Evolutionary conservation across 176 grass and related monocot species (phyloP), one percentile per base, ranked within the genome.

Genomic region (Musa schizocarpa): DNA sequence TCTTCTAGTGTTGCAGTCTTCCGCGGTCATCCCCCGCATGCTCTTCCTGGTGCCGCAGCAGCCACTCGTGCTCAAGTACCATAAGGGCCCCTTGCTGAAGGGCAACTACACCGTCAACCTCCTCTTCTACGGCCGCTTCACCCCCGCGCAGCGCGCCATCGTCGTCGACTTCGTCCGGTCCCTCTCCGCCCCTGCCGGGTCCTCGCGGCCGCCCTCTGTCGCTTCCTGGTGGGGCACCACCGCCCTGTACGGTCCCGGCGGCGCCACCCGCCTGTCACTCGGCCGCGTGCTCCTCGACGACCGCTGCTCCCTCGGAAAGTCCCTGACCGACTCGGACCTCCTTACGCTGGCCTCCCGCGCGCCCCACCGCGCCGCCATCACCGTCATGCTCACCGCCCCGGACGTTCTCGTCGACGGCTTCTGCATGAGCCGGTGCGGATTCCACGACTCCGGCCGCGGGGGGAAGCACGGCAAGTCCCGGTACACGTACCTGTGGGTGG

Each of bases 161-260:
- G 68, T 97, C 50, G 24, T 48, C 20, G 90, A 89, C 82, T 97
- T 97, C 82, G 74, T 97, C 20, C 82, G 80, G 1, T 97, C 94
- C 61, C 22, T 82, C 29, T 79, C 67, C 68, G 85, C 87, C 16
- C 23, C 43, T 2, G 0, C 19, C 11, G 0, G 11, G 9, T 0
- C 0, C 3, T 21, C 12, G 2, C 43, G 10, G 0, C 10, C 73
- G 2, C 90, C 88, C n/a, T 89, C 94, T 20, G 94, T 93, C 24
- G 87, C 89, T 54, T 88, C 93, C 22, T 96, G 94, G 94, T 97
- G 94, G 90, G 52, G 65, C 57, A 88, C 86, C 25, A 83, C 68
- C 14, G 53, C 83, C 8, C 76, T 81, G 2, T 90, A 93, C 86
- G 6, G 29, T 2, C 75, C 88, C 77, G 82, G 79, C 69, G 90